Conservation (phyloP, 2,329 filamentous ascomycete species). For the Stromatinia cepivora region DNA sequence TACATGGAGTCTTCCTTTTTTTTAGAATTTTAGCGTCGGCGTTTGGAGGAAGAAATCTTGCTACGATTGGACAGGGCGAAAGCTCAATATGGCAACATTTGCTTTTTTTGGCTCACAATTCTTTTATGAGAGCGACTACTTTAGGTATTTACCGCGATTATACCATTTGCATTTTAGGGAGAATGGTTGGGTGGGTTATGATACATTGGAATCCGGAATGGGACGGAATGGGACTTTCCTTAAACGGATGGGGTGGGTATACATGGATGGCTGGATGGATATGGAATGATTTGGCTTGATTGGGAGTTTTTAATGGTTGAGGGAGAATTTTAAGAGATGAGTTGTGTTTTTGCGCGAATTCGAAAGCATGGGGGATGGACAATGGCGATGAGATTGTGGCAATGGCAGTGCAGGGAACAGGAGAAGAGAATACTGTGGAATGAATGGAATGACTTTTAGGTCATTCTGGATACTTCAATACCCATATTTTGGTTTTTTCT, state of each 20-base stretch:
- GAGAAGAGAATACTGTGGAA: conserved; percentile 5
- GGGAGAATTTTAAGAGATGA: conserved; percentile 4
- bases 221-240: conserved; percentile 3
- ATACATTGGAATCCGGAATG: background rate
- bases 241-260: background rate
- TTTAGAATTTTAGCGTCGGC: conserved; percentile 18
- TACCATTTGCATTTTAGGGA: conserved; percentile 18
- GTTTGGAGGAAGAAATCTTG: conserved; percentile 14
- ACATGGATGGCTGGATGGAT: conserved; percentile 9
- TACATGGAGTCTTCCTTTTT: conserved; percentile 14
- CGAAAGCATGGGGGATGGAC: background rate
- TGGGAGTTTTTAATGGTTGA: conserved; percentile 10
- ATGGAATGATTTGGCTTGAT: background rate
- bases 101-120: background rate
- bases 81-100: conserved; percentile 7
- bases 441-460: conserved; percentile 7
- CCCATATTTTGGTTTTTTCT: background rate
- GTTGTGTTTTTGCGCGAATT: background rate
- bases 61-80: background rate
- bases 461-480: conserved; percentile 16
- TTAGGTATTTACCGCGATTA: conserved; percentile 7
- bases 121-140: conserved; percentile 3
- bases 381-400: background rate
- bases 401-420: background rate
- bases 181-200: conserved; percentile 12